Base-by-base conservation (phyloP, 176 grass and related monocot species). In the Echinochloa phyllopogon region DNA sequence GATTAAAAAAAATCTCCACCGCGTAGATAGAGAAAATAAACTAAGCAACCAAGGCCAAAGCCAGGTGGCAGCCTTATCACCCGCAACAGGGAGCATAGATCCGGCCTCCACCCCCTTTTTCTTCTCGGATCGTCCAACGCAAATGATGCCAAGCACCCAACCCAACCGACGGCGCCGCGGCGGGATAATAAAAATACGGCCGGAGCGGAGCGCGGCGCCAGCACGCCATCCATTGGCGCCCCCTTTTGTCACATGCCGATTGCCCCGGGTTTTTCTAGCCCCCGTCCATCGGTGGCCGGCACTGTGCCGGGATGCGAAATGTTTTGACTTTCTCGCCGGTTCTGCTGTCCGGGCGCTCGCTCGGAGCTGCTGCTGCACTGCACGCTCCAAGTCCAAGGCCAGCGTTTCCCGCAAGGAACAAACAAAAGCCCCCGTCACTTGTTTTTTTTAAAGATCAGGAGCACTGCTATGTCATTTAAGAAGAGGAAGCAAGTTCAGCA, bases 101-200 rank as follows among this genome's bases (percentile, higher is more conserved):
- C 41, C 83, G 25, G 41, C n/a, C 36, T 0, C 16, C n/a, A n/a
- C n/a, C n/a, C 9, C 2, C 3, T 41, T 17, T 17, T 0, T 21
- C 11, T 59, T 40, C 20, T 21, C 37, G 29, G 82, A 65, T 47
- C 63, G 53, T 83, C 65, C 80, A 79, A 23, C 65, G 8, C 65
- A 33, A 72, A 83, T 78, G 80, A 88, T 88, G 80, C 65, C 77
- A 38, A 76, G 63, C 69, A 69, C 82, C 51, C 76, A 75, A 7
- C 40, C 0, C 64, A 37, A 29, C 66, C 39, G 58, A 57, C 75
- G 58, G 25, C 53, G 4, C 50, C 50, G 62, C 40, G 23, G 63
- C 13, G 17, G 3, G 29, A 21, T 24, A 15, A 15, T 33, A 69
- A 83, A 78, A 65, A 48, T 78, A 70, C n/a, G 15, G 25, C 44